Evolutionary conservation across 1,139 yeast genomes (phyloP).

Genomic region (Hemisphaericaspora xylofermentans): DNA sequence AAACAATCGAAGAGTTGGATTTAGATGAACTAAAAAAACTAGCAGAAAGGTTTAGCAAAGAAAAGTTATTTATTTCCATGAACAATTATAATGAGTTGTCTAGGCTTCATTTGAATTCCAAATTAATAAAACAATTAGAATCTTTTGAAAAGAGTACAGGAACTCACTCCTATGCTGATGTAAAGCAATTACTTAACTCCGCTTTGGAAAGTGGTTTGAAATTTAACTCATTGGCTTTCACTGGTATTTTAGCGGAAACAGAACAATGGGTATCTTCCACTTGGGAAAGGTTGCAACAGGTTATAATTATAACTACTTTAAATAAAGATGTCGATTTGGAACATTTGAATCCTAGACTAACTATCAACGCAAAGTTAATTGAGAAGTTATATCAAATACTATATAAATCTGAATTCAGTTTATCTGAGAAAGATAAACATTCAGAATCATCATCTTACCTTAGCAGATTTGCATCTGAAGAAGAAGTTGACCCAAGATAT

Average conservation of each 20-base stretch:
- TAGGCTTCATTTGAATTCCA: slow-evolving; percentile 25
- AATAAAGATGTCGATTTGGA: slow-evolving; percentile 18
- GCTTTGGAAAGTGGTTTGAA: slow-evolving; percentile 28
- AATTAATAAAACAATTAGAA: slow-evolving; percentile 22
- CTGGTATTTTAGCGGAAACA: slow-evolving; percentile 23
- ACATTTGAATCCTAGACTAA: slow-evolving; percentile 20
- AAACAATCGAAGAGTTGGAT: slow-evolving; percentile 26
- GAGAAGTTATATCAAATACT: slow-evolving; percentile 30
- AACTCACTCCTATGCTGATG: slow-evolving; percentile 22
- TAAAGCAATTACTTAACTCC: slow-evolving; percentile 23
- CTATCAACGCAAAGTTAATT: slow-evolving; percentile 22
- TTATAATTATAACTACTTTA: slow-evolving; percentile 28
- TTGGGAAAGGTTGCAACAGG: slow-evolving; percentile 33
- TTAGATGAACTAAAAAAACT: slow-evolving; percentile 21
- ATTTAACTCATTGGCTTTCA: slow-evolving; percentile 20
- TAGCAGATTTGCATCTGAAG: slow-evolving; percentile 16
- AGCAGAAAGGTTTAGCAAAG: slow-evolving; percentile 25
- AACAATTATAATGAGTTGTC: slow-evolving; percentile 29
- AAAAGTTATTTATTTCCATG: slow-evolving; percentile 28
- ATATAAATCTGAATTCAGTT: slow-evolving; percentile 35
- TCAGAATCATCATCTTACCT: slow-evolving; percentile 28
- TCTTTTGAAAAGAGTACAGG: slow-evolving; percentile 13
- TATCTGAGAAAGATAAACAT: slow-evolving; percentile 41
- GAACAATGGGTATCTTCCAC: slow-evolving; percentile 43
- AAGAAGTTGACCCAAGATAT: slow-evolving; percentile 18